Percentiles rank a stretch among this genome's conserved stretches.
phyloP scores from a whole-genome alignment of 305 asterid species.

The Galium porrigens region DNA sequence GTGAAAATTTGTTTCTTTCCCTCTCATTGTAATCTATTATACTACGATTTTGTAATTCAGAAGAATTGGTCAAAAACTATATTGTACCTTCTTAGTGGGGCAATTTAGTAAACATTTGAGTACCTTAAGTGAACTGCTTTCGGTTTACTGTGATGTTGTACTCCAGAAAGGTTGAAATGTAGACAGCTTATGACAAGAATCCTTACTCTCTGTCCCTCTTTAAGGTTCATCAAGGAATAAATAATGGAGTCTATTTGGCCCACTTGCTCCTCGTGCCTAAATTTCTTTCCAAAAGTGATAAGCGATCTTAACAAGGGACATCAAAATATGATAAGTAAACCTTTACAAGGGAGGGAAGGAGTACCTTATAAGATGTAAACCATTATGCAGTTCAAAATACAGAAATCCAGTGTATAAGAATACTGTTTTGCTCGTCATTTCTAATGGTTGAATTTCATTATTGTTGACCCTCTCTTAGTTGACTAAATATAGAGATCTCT shows the following conservation, averaged over 20 bases:
- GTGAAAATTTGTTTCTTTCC: conserved; percentile 1
- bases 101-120: background rate
- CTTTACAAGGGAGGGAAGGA: background rate
- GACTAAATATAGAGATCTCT: background rate
- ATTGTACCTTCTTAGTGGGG: conserved; percentile 2
- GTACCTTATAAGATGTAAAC: background rate
- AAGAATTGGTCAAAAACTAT: conserved; percentile 4
- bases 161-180: background rate
- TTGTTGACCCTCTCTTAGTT: background rate
- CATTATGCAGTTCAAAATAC: background rate
- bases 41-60: background rate
- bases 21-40: background rate
- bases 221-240: background rate
- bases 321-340: background rate
- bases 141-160: background rate
- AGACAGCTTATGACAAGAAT: background rate
- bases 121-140: background rate
- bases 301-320: background rate
- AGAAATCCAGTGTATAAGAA: background rate
- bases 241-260: background rate
- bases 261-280: background rate
- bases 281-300: background rate
- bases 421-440: background rate
- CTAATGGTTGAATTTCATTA: background rate
- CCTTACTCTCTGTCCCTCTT: background rate